Conservation (phyloP, 2,329 filamentous ascomycete genomes). For the Fusarium poae region DNA sequence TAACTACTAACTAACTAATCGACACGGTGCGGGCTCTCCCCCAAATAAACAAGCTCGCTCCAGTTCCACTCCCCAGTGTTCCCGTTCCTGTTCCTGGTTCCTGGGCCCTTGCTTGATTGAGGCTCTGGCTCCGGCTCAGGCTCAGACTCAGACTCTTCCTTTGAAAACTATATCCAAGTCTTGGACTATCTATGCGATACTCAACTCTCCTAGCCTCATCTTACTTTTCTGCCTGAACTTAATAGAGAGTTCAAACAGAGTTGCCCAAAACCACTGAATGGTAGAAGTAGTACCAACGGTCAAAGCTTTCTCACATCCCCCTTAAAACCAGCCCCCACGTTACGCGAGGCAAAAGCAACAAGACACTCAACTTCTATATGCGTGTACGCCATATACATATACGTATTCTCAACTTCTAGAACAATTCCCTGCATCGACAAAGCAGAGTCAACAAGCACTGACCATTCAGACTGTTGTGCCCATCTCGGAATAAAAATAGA, state of each 20-base stretch:
- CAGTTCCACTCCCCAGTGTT: slow-evolving; percentile 22
- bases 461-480: slow-evolving; percentile 9
- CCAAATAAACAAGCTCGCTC: slow-evolving; percentile 13
- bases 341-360: slow-evolving; percentile 29
- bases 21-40: slow-evolving; percentile 41
- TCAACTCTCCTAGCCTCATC: not conserved
- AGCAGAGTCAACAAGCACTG: slow-evolving; percentile 12
- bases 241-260: slow-evolving; percentile 16
- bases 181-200: slow-evolving; percentile 13
- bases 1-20: slow-evolving; percentile 5
- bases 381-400: slow-evolving; percentile 14
- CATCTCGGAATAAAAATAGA: slow-evolving; percentile 27
- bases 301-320: slow-evolving; percentile 44
- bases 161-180: slow-evolving; percentile 1
- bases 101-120: slow-evolving; percentile 36
- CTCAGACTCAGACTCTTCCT: slow-evolving; percentile 11
- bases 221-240: not conserved
- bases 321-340: slow-evolving; percentile 40
- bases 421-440: slow-evolving; percentile 32
- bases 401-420: slow-evolving; percentile 39
- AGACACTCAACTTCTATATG: slow-evolving; percentile 23
- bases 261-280: slow-evolving; percentile 19
- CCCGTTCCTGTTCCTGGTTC: slow-evolving; percentile 27
- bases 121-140: slow-evolving; percentile 1
- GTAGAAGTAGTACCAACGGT: slow-evolving; percentile 36